phyloP scores from a whole-genome alignment of 2,329 filamentous ascomycete species.

The Phymatotrichopsis omnivora region DNA sequence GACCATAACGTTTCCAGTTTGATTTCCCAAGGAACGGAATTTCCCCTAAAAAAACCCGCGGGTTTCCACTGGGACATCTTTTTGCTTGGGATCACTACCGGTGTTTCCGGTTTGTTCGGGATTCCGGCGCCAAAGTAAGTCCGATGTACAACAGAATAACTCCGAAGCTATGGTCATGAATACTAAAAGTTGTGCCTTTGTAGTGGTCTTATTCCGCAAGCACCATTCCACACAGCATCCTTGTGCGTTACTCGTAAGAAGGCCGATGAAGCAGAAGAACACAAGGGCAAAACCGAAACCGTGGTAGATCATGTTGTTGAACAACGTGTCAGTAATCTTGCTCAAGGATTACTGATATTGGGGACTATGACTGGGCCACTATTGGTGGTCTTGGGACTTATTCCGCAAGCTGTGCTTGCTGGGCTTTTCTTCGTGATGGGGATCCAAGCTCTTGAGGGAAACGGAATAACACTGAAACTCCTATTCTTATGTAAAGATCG shows the following conservation, averaged over 20 bases:
- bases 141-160: background rate
- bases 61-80: conserved; percentile 83
- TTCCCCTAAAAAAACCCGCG: conserved; percentile 67
- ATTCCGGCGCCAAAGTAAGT: conserved; percentile 61
- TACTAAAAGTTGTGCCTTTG: conserved; percentile 4
- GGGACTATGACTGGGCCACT: conserved; percentile 70
- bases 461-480: conserved; percentile 67
- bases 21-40: conserved; percentile 74
- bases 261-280: conserved; percentile 44
- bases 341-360: conserved; percentile 65
- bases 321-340: conserved; percentile 68
- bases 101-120: conserved; percentile 62
- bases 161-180: background rate
- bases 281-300: conserved; percentile 48
- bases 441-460: conserved; percentile 62
- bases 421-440: conserved; percentile 82
- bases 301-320: conserved; percentile 54
- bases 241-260: conserved; percentile 60
- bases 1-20: conserved; percentile 55
- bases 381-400: conserved; percentile 62
- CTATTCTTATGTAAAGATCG: conserved; percentile 58
- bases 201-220: conserved; percentile 65
- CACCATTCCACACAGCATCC: conserved; percentile 69
- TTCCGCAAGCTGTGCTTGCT: conserved; percentile 62
- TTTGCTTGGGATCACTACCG: conserved; percentile 67